Percentiles rank a stretch among this genome's conserved stretches.
Evolutionary conservation across 1,139 yeast species (phyloP).

Genomic region (Yamadazyma mexicana): DNA sequence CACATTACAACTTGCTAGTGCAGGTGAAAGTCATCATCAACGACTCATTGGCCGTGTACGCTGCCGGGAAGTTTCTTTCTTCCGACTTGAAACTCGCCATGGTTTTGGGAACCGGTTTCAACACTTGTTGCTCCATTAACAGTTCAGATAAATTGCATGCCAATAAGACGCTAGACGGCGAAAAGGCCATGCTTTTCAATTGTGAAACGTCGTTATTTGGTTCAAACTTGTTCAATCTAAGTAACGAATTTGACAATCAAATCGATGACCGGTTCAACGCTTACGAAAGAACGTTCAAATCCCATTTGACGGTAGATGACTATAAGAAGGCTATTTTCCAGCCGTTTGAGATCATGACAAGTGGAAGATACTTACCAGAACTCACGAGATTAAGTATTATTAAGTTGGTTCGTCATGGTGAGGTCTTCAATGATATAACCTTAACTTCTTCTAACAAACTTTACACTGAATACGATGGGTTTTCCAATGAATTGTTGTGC

Average conservation of each 20-base stretch:
- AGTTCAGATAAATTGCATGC: conserved; percentile 21
- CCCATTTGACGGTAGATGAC: conserved; percentile 33
- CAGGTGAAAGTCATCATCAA: conserved; percentile 39
- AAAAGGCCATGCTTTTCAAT: conserved; percentile 31
- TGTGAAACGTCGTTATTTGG: conserved; percentile 47
- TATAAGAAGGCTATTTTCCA: conserved; percentile 41
- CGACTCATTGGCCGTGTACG: conserved; percentile 49
- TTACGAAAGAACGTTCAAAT: conserved; percentile 21
- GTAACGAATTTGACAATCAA: conserved; percentile 40
- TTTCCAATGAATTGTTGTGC: conserved; percentile 42
- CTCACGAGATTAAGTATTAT: conserved; percentile 43
- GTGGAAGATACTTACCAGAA: conserved; percentile 60
- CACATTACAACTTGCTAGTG: conserved; percentile 24
- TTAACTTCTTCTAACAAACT: conserved; percentile 12
- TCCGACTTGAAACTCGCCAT: conserved; percentile 39
- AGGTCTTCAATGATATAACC: conserved; percentile 24
- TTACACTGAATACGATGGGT: conserved; percentile 32
- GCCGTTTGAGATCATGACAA: conserved; percentile 54
- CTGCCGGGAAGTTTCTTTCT: conserved; percentile 45
- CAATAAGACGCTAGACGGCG: conserved; percentile 22
- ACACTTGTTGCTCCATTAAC: conserved; percentile 41
- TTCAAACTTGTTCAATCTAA: conserved; percentile 27
- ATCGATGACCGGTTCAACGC: conserved; percentile 22
- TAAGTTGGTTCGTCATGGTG: conserved; percentile 30
- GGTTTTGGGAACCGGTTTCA: conserved; percentile 50